A percentile compares a stretch with the other conserved stretches of the same genome.
phyloP scores from a whole-genome alignment of 139 green algal species.

The Deuterostichococcus epilithicus region DNA sequence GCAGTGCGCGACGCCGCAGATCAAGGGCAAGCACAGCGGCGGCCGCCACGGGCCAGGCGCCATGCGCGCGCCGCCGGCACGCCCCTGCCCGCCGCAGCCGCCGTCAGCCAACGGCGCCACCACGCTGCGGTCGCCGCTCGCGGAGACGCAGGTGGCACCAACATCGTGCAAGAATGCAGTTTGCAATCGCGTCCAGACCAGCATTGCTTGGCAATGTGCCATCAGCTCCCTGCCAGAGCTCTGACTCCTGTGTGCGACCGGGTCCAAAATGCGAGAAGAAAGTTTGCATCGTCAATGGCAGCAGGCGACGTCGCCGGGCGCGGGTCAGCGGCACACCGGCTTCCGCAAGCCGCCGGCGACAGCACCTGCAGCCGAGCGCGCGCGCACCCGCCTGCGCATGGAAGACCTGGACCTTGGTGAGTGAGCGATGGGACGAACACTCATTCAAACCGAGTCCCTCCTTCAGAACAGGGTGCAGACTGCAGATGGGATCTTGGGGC shows the following conservation, averaged over 20 bases:
- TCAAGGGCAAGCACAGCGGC: not conserved
- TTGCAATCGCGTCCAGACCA: no score
- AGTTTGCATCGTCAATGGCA: no score
- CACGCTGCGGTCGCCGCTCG: not conserved
- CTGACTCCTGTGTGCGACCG: no score
- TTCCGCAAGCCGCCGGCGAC: not conserved
- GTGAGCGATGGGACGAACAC: no score
- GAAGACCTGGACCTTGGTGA: no score
- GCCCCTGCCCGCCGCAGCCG: not conserved
- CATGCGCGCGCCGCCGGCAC: not conserved
- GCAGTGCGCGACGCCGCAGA: not conserved
- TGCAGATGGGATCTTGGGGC: no score
- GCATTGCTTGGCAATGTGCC: no score
- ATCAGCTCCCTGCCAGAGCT: no score
- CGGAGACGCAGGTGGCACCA: not conserved
- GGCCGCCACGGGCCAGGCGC: not conserved
- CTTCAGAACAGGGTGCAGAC: no score
- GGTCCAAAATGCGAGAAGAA: no score
- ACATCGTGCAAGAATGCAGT: no score
- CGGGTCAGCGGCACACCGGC: not conserved
- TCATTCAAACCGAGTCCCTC: no score
- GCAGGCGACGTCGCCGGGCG: not conserved
- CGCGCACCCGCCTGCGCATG: not conserved
- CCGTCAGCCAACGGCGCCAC: not conserved
- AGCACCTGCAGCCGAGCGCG: not conserved